These are phyloP conservation scores for Ustilago tritici DNA, from an alignment of 1,284 basidiomycete species.

Conservation along the genomic window DNA sequence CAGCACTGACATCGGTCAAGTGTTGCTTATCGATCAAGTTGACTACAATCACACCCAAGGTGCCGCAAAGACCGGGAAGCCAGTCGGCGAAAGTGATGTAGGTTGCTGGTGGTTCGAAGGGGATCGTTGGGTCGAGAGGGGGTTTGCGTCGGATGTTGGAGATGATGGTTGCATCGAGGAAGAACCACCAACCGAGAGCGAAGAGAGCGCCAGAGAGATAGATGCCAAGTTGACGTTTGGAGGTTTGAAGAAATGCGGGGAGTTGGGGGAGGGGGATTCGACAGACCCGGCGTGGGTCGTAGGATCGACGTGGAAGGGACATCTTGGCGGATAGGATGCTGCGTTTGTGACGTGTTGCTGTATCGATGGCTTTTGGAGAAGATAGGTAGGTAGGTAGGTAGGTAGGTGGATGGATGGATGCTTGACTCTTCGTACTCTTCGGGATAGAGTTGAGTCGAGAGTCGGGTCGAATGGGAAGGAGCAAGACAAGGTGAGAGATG, in stretches of 20 bases:
- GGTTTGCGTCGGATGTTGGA: conserved; percentile 78
- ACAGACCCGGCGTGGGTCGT: conserved; percentile 88
- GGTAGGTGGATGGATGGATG: conserved; percentile 1
- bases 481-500: neutral
- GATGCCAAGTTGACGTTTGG: conserved; percentile 85
- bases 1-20: conserved; percentile 74
- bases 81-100: conserved; percentile 93
- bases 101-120: conserved; percentile 80
- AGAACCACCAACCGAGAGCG: conserved; percentile 92
- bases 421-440: neutral
- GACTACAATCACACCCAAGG: conserved; percentile 91
- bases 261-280: conserved; percentile 72
- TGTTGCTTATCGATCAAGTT: conserved; percentile 95
- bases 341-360: neutral
- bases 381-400: neutral
- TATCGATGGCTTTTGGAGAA: neutral
- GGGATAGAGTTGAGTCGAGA: neutral
- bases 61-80: conserved; percentile 93
- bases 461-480: neutral
- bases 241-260: conserved; percentile 69
- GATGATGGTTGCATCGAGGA: conserved; percentile 90
- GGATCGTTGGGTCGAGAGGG: conserved; percentile 75
- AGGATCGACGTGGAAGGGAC: conserved; percentile 80
- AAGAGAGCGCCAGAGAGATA: conserved; percentile 92
- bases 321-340: conserved; percentile 67